Conservation (phyloP, 192 early-diverging fungal species). For the Backusella parvicylindrica region DNA sequence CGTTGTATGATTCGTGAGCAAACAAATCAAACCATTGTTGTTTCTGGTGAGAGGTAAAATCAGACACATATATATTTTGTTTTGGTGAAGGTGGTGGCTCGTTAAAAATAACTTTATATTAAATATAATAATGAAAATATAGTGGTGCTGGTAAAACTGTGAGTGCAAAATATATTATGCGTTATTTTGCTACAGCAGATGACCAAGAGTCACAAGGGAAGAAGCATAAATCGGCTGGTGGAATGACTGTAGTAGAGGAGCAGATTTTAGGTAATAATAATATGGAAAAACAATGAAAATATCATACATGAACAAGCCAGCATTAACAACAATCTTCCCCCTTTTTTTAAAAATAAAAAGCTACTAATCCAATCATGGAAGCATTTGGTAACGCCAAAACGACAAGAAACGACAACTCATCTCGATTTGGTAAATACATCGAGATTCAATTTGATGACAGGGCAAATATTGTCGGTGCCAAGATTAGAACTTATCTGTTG, state of each 20-base stretch:
- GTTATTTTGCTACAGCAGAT: constrained; percentile 88
- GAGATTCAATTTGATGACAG: constrained; percentile 90
- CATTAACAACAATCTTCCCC: background rate
- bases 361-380: constrained; percentile 99
- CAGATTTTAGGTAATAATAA: constrained; percentile 60
- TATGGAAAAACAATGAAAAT: background rate
- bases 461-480: constrained; percentile 87
- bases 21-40: constrained; percentile 97
- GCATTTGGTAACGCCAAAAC: constrained; percentile 99
- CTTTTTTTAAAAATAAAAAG: constrained; percentile 26
- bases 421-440: constrained; percentile 98
- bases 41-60: constrained; percentile 83
- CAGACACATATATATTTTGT: background rate
- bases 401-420: constrained; percentile 97
- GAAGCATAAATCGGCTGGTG: constrained; percentile 37
- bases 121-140: background rate
- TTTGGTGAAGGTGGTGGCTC: too few relatives aligned
- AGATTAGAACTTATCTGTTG: constrained; percentile 92
- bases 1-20: constrained; percentile 90
- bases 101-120: too few relatives aligned
- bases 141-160: constrained; percentile 96
- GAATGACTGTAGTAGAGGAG: constrained; percentile 74
- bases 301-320: background rate
- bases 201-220: constrained; percentile 53
- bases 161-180: constrained; percentile 96